Evolutionary conservation across 1,284 basidiomycete species (phyloP).

Genomic region (Ganoderma lingzhi): DNA sequence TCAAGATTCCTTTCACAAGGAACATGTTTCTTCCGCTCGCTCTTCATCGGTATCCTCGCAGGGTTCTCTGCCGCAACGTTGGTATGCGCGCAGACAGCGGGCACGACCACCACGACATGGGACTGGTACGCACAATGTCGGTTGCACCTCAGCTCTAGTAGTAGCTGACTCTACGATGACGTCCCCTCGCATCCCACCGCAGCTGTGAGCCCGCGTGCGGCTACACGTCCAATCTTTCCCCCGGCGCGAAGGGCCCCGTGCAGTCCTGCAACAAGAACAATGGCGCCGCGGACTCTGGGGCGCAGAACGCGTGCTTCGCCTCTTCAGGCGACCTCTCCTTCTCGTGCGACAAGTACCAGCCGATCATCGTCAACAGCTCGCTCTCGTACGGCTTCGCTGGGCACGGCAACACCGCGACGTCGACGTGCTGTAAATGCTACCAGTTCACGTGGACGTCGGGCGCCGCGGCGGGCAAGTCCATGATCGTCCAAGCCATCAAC

Average conservation of each 20-base stretch:
- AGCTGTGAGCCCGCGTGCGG: conserved; percentile 37
- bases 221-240: conserved; percentile 29
- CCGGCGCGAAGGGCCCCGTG: conserved; percentile 28
- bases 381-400: conserved; percentile 37
- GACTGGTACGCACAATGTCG: conserved; percentile 26
- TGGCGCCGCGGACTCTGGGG: conserved; percentile 26
- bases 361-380: conserved; percentile 35
- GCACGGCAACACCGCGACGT: conserved; percentile 34
- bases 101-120: conserved; percentile 34
- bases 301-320: conserved; percentile 36
- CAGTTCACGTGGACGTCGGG: conserved; percentile 37
- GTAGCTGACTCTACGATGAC: too few species aligned
- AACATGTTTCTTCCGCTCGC: conserved; percentile 1
- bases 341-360: conserved; percentile 36
- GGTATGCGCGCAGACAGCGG: conserved; percentile 23
- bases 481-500: conserved; percentile 38
- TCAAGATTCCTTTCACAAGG: neutral
- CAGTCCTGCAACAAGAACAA: conserved; percentile 32
- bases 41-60: neutral
- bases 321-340: conserved; percentile 31
- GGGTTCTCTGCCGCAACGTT: conserved; percentile 1
- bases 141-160: neutral
- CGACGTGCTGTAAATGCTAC: conserved; percentile 36
- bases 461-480: conserved; percentile 32
- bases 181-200: neutral